These are phyloP conservation scores for Durio zibethinus DNA, from an alignment of 345 rosid species.

Conservation along the genomic window DNA sequence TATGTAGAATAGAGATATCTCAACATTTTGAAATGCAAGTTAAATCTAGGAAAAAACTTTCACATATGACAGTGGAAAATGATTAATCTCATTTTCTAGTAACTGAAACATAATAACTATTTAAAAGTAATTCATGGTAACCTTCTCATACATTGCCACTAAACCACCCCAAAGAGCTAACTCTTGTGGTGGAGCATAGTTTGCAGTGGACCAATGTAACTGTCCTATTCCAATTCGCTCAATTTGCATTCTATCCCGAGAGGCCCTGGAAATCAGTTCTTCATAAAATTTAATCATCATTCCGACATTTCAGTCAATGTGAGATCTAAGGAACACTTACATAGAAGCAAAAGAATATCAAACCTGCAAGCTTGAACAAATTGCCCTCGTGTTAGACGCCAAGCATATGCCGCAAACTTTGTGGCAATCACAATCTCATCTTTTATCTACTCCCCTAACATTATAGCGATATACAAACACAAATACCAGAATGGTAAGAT, in stretches of 20 bases:
- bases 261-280: slow-evolving; percentile 46
- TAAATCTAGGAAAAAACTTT: background rate
- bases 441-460: slow-evolving; percentile 37
- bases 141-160: slow-evolving; percentile 20
- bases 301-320: background rate
- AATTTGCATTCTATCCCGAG: slow-evolving; percentile 69
- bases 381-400: slow-evolving; percentile 88
- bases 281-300: background rate
- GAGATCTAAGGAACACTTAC: background rate
- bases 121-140: background rate
- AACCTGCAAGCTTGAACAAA: slow-evolving; percentile 93
- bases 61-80: background rate
- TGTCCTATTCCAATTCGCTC: slow-evolving; percentile 86
- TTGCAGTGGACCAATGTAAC: slow-evolving; percentile 93
- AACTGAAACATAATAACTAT: background rate
- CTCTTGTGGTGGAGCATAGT: slow-evolving; percentile 82
- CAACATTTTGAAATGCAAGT: background rate
- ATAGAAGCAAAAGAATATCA: background rate
- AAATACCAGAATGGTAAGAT: background rate
- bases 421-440: slow-evolving; percentile 66
- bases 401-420: slow-evolving; percentile 93
- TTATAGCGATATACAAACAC: slow-evolving; percentile 3
- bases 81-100: background rate
- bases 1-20: background rate
- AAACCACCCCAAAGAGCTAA: slow-evolving; percentile 29